Evolutionary conservation across 2,329 filamentous ascomycete genomes (phyloP).

Genomic region (Scytalidium lignicola): DNA sequence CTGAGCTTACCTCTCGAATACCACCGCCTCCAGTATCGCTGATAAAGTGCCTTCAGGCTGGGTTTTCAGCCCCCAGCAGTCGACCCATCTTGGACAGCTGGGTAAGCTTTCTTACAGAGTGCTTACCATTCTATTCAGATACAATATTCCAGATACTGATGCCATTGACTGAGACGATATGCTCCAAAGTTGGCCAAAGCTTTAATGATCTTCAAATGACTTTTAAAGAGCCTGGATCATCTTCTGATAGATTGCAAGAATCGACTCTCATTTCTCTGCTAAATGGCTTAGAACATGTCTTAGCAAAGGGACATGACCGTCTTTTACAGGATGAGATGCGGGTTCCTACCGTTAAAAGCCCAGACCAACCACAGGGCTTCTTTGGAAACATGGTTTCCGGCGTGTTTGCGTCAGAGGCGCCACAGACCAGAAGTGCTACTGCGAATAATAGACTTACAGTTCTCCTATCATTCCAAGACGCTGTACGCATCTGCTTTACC

Average conservation of each 20-base stretch:
- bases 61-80: constrained; percentile 69
- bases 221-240: constrained; percentile 44
- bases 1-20: constrained; percentile 33
- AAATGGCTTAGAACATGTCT: constrained; percentile 86
- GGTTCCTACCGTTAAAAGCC: constrained; percentile 64
- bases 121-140: constrained; percentile 76
- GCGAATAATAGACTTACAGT: constrained; percentile 93
- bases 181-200: constrained; percentile 66
- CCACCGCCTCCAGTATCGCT: constrained; percentile 63
- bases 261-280: constrained; percentile 76
- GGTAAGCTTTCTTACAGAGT: constrained; percentile 79
- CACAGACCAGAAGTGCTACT: constrained; percentile 73
- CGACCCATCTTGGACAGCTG: constrained; percentile 83
- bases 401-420: constrained; percentile 75
- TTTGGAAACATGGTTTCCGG: constrained; percentile 94
- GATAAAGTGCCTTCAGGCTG: constrained; percentile 79
- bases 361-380: constrained; percentile 79
- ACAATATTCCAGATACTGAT: constrained; percentile 87
- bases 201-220: constrained; percentile 66
- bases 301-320: constrained; percentile 81
- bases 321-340: constrained; percentile 71
- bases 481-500: constrained; percentile 82
- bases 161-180: constrained; percentile 85
- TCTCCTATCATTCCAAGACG: constrained; percentile 92
- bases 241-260: constrained; percentile 45